phyloP scores from a whole-genome alignment of 768 basidiomycete species.

The Naganishia vaughanmartiniae region DNA sequence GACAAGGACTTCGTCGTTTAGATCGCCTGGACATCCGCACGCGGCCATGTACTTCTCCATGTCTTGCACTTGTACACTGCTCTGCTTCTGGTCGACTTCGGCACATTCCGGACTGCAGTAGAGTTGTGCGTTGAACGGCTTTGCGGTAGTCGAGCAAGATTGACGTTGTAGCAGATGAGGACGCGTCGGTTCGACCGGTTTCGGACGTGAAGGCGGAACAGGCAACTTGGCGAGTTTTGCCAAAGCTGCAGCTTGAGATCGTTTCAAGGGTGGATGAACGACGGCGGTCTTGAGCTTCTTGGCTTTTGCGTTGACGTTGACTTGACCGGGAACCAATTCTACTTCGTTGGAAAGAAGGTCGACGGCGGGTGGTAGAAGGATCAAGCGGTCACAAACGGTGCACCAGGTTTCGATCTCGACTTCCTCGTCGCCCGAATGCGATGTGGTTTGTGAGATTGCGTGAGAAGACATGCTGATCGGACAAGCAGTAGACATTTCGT shows the following conservation, averaged over 20 bases:
- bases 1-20: constrained; percentile 18
- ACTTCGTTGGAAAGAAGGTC: background rate
- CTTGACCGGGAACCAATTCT: background rate
- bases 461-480: constrained; percentile 3
- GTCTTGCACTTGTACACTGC: constrained; percentile 21
- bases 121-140: constrained; percentile 25
- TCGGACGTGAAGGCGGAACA: constrained; percentile 23
- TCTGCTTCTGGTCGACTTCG: constrained; percentile 21
- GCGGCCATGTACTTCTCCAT: constrained; percentile 24
- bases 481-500: constrained; percentile 4
- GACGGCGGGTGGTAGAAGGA: constrained; percentile 12
- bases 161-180: background rate
- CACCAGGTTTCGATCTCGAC: constrained; percentile 31
- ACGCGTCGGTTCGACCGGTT: constrained; percentile 25
- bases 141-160: background rate
- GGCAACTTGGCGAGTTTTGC: constrained; percentile 22
- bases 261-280: constrained; percentile 18
- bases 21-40: constrained; percentile 9
- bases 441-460: background rate
- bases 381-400: constrained; percentile 32
- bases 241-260: constrained; percentile 14
- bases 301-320: constrained; percentile 6
- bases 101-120: constrained; percentile 31
- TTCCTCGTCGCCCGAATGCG: constrained; percentile 12
- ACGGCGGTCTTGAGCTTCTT: constrained; percentile 6